phyloP scores from a whole-genome alignment of 1,284 basidiomycete species.

The Apiotrichum sp. region DNA sequence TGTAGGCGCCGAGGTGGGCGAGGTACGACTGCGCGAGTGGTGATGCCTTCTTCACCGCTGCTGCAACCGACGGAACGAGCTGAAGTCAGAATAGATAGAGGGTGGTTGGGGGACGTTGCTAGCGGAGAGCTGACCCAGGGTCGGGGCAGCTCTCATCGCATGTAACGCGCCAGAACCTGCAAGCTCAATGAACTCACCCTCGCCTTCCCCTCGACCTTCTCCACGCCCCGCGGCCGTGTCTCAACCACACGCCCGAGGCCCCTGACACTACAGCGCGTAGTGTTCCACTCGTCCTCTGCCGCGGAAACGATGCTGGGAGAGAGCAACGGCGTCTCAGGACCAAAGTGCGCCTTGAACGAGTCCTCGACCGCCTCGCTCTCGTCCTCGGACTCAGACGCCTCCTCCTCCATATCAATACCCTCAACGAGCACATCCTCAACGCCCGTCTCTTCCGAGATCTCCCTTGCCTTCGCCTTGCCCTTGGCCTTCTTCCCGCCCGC shows the following conservation, averaged over 20 bases:
- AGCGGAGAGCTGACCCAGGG: too few relatives aligned
- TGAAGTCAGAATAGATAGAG: conserved; percentile 33
- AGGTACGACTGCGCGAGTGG: conserved; percentile 58
- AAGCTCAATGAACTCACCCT: conserved; percentile 25
- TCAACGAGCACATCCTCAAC: conserved; percentile 10
- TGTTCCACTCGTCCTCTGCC: conserved; percentile 34
- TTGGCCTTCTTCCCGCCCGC: conserved; percentile 16
- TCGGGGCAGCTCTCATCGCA: too few relatives aligned
- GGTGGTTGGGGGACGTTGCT: too few relatives aligned
- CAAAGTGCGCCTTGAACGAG: conserved; percentile 45
- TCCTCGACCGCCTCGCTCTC: conserved; percentile 33
- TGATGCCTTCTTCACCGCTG: conserved; percentile 32
- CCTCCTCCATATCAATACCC: conserved; percentile 7
- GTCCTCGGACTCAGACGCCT: conserved; percentile 15
- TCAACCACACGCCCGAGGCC: conserved; percentile 56
- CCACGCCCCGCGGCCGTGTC: conserved; percentile 50
- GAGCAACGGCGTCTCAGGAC: conserved; percentile 30
- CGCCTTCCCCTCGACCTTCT: conserved; percentile 25
- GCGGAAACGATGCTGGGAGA: conserved; percentile 20
- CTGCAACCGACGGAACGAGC: conserved; percentile 54
- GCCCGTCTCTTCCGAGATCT: conserved; percentile 11
- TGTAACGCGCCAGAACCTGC: too few relatives aligned
- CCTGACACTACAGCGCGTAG: conserved; percentile 17
- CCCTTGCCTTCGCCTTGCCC: conserved; percentile 14
- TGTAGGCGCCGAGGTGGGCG: conserved; percentile 51